Percentiles rank a stretch among this genome's conserved stretches.
Conservation (phyloP, 129 eudicot species). For the Sambucus nigra region DNA sequence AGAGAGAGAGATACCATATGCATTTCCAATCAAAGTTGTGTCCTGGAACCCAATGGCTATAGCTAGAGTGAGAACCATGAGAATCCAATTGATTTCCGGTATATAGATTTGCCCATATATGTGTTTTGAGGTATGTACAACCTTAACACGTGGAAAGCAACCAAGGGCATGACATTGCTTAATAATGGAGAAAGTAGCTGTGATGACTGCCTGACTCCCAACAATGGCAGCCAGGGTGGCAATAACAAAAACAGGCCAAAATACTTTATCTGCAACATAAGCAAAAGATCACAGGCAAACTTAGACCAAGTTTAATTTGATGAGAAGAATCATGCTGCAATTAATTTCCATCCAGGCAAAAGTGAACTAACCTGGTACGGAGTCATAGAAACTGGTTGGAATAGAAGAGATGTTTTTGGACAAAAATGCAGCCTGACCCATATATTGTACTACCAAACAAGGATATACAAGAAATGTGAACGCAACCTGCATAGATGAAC, state of each 20-base stretch:
- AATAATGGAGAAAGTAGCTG: constrained; percentile 90
- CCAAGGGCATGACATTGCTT: constrained; percentile 95
- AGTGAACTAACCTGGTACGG: constrained; percentile 65
- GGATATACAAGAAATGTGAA: constrained; percentile 64
- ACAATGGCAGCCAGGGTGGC: constrained; percentile 92
- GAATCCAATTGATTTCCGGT: constrained; percentile 94
- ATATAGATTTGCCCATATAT: constrained; percentile 79
- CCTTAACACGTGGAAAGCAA: constrained; percentile 91
- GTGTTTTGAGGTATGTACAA: constrained; percentile 89
- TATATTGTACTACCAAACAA: constrained; percentile 80
- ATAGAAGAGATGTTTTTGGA: constrained; percentile 58
- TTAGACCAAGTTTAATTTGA: background rate
- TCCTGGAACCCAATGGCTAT: constrained; percentile 78
- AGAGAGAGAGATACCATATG: constrained; percentile 51
- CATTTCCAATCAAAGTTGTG: constrained; percentile 75
- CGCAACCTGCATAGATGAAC: constrained; percentile 57
- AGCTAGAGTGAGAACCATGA: constrained; percentile 82
- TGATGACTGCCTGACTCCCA: constrained; percentile 87
- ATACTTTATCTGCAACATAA: constrained; percentile 51
- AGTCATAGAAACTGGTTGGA: constrained; percentile 71
- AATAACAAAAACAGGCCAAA: constrained; percentile 85
- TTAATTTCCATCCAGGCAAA: background rate
- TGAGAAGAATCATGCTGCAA: background rate
- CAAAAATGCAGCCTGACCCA: constrained; percentile 97
- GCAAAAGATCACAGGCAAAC: constrained; percentile 2